Percentiles rank a stretch among this genome's conserved stretches.
Evolutionary conservation across 352 stramenopile genomes (phyloP).

Genomic region (Saprolegnia parasitica): DNA sequence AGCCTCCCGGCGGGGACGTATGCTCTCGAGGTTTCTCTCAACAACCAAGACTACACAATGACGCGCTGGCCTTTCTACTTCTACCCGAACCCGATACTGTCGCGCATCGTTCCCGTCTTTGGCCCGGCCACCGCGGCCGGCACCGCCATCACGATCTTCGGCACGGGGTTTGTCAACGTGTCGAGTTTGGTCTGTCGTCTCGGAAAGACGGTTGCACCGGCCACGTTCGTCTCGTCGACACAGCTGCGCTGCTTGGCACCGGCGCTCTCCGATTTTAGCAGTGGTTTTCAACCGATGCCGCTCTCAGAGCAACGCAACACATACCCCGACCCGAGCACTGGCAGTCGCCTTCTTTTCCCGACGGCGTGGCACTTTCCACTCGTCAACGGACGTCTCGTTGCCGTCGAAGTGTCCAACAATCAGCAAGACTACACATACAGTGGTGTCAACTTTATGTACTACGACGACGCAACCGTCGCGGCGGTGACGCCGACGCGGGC

Average conservation of each 20-base stretch:
- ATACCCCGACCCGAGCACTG: constrained; percentile 51
- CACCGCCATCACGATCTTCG: constrained; percentile 81
- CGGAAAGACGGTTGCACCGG: constrained; percentile 74
- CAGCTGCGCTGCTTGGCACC: constrained; percentile 82
- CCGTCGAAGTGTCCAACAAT: constrained; percentile 94
- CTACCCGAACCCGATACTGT: constrained; percentile 72
- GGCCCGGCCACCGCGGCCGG: constrained; percentile 78
- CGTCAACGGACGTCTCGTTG: constrained; percentile 82
- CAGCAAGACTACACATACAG: constrained; percentile 91
- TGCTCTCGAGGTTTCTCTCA: constrained; percentile 81
- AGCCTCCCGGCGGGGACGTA: constrained; percentile 58
- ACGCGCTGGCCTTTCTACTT: constrained; percentile 67
- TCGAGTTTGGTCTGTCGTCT: constrained; percentile 85
- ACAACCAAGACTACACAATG: constrained; percentile 89
- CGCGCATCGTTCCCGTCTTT: constrained; percentile 78
- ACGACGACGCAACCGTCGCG: constrained; percentile 72
- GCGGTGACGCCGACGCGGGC: constrained; percentile 52
- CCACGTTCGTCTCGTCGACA: constrained; percentile 67
- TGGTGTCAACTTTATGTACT: constrained; percentile 91
- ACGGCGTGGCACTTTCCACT: constrained; percentile 82
- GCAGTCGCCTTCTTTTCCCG: constrained; percentile 75
- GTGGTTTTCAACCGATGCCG: constrained; percentile 48
- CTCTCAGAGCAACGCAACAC: constrained; percentile 71
- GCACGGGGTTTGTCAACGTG: constrained; percentile 84
- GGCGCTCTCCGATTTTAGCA: constrained; percentile 50